Conservation (phyloP, 345 rosid species). For the Eucalyptus brandiana region DNA sequence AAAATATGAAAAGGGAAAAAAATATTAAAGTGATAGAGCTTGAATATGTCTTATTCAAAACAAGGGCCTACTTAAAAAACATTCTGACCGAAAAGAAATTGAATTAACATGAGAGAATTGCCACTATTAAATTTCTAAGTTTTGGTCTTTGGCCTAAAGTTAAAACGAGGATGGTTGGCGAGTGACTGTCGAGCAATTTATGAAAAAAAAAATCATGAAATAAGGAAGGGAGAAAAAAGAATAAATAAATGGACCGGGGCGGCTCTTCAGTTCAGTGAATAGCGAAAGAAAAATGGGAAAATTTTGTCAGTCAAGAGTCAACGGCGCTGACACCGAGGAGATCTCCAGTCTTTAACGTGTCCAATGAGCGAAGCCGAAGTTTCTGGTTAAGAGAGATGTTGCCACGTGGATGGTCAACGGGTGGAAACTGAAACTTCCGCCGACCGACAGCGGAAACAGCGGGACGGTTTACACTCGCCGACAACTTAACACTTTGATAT, state of each 20-base stretch:
- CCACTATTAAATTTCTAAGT: background rate
- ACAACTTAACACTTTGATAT: background rate
- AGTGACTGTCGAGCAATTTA: background rate
- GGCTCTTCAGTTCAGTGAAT: background rate
- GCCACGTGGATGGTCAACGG: background rate
- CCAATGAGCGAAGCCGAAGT: background rate
- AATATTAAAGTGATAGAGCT: background rate
- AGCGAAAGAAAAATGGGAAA: background rate
- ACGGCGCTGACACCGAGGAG: background rate
- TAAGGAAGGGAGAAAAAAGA: background rate
- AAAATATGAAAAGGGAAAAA: background rate
- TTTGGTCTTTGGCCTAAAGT: background rate
- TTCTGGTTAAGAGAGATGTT: background rate
- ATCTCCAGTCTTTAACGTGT: background rate
- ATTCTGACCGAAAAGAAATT: background rate
- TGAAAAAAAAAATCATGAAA: background rate
- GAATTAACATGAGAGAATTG: background rate
- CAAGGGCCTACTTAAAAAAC: background rate
- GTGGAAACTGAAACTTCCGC: background rate
- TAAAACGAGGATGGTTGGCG: background rate
- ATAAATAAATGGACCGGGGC: background rate
- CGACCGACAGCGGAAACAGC: background rate
- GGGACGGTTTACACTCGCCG: background rate
- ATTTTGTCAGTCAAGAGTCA: background rate
- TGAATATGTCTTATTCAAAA: background rate